phyloP scores from a whole-genome alignment of 257 asterid genomes.

The Ocimum tenuiflorum region DNA sequence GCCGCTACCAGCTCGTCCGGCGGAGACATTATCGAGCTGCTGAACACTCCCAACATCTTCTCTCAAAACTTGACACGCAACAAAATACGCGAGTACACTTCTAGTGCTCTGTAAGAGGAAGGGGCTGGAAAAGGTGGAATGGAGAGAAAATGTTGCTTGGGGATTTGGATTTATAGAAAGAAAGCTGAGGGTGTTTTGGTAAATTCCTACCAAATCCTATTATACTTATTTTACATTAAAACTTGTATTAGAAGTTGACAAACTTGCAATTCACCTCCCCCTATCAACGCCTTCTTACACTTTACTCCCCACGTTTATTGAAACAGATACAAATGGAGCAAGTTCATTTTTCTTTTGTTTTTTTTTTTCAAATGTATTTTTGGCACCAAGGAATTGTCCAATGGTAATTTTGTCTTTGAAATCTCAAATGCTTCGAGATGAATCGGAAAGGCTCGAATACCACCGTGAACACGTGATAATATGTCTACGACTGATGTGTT shows the following conservation, averaged over 20 bases:
- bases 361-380: too few species aligned
- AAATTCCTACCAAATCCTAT: background rate
- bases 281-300: constrained; percentile 7
- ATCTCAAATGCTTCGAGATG: too few species aligned
- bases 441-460: too few species aligned
- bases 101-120: constrained; percentile 14
- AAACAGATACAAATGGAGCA: too few species aligned
- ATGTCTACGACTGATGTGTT: too few species aligned
- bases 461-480: too few species aligned
- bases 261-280: constrained; percentile 15
- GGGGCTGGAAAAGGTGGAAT: constrained; percentile 22
- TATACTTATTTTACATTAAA: background rate
- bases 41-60: constrained; percentile 83
- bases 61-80: background rate
- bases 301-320: background rate
- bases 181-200: constrained; percentile 31
- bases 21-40: constrained; percentile 73
- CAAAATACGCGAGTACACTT: background rate
- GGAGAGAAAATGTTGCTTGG: constrained; percentile 18
- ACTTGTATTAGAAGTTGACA: background rate
- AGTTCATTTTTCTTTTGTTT: too few species aligned
- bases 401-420: too few species aligned
- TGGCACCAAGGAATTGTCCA: too few species aligned
- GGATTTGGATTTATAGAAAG: constrained; percentile 39
- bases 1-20: constrained; percentile 99